Conservation (phyloP, 202 grass and related monocot genomes). For the Digitaria exilis region DNA sequence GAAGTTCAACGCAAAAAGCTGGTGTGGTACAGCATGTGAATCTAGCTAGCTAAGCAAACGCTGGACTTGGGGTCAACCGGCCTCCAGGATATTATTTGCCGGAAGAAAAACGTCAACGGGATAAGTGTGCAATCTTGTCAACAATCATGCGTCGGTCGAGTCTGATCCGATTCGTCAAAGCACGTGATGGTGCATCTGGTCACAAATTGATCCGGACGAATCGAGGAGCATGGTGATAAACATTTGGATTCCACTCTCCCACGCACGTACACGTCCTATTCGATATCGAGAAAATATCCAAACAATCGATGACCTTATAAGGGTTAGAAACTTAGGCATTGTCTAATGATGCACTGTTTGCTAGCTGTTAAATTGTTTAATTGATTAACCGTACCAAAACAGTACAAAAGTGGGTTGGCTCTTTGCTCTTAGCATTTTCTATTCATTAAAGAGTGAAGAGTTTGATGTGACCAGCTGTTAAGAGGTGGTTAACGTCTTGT, state of each 20-base stretch:
- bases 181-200: background rate
- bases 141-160: background rate
- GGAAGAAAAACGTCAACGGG: constrained; percentile 35
- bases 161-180: background rate
- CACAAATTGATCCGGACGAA: background rate
- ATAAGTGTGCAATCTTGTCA: background rate
- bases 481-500: too few species aligned
- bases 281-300: background rate
- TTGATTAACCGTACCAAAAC: too few species aligned
- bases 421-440: too few species aligned
- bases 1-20: constrained; percentile 32
- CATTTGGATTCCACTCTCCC: constrained; percentile 15
- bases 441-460: too few species aligned
- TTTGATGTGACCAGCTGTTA: too few species aligned
- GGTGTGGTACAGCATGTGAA: background rate
- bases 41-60: constrained; percentile 7
- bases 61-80: background rate
- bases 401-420: too few species aligned
- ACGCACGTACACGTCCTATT: background rate
- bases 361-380: too few species aligned
- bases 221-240: background rate
- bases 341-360: too few species aligned
- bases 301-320: background rate
- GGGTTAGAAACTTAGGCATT: too few species aligned
- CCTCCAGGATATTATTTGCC: constrained; percentile 30